Evolutionary conservation across 371 early-diverging fungal species (phyloP), one percentile per base, ranked within the genome.

Genomic region (Mortierella polycephala): DNA sequence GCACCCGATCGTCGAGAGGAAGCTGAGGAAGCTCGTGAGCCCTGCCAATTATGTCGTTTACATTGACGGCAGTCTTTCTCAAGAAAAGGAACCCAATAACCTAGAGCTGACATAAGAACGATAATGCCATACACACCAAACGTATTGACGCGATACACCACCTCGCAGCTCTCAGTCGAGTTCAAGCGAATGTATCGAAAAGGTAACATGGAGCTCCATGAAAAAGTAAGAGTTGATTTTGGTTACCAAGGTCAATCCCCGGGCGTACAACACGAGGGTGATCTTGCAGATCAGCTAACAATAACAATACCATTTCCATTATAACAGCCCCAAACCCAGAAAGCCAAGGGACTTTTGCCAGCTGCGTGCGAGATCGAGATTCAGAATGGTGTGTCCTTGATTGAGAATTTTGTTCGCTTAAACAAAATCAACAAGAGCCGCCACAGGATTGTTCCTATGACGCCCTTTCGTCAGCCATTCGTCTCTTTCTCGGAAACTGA

Each of bases 401-500:
- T 69, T 20, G 69, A 63, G 47, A 59, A 59, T 51, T 69, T 58
- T 57, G 12, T 69, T 2, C 37, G 11, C 44, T 41, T 60, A 49
- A 64, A 70, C 50, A 14, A 40, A 42, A 42, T 44, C 39, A 40
- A 1, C 37, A 40, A 23, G 7, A 55, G 60, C 42, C 37, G 51
- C 40, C 54, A 64, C 2, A 52, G 21, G 20, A 16, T 60, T 0
- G 55, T 53, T 11, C 60, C 60, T 21, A 47, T 70, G 9, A 2
- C 70, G 10, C 7, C 58, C 5, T n/a, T 13, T 14, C 9, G 55
- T 23, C 46, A 58, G 11, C 40, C 13, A 4, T 60, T 54, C 52
- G 45, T 65, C 39, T 46, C 55, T 4, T 65, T 65, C 46, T 42
- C 66, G 4, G 59, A 66, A 16, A 5, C 44, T 0, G 66, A 66